Evolutionary conservation across 2,329 filamentous ascomycete genomes (phyloP).

Genomic region (Penicillium nordicum): DNA sequence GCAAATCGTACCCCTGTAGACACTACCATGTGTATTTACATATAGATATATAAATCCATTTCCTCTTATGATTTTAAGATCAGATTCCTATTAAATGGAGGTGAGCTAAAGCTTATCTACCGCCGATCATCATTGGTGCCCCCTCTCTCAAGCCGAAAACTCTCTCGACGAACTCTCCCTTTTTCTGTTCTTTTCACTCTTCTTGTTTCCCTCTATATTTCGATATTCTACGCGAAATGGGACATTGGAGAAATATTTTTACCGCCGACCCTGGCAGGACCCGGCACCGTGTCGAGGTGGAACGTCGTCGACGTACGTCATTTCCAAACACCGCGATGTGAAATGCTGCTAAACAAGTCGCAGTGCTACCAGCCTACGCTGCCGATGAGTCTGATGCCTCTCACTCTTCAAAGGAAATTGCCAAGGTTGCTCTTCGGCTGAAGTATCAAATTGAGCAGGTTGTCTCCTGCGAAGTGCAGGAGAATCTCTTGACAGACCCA

Average conservation of each 20-base stretch:
- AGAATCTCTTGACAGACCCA: slow-evolving; percentile 67
- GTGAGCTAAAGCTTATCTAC: slow-evolving; percentile 7
- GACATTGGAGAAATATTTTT: slow-evolving; percentile 38
- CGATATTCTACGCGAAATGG: slow-evolving; percentile 28
- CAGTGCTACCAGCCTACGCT: slow-evolving; percentile 44
- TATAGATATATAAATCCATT: not conserved
- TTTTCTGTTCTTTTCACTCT: not conserved
- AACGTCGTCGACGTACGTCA: slow-evolving; percentile 43
- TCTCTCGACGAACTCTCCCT: not conserved
- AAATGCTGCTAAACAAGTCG: slow-evolving; percentile 14
- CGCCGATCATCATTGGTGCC: slow-evolving; percentile 6
- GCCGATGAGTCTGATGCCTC: slow-evolving; percentile 54
- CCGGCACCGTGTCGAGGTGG: slow-evolving; percentile 34
- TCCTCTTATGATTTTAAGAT: not conserved
- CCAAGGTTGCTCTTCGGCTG: slow-evolving; percentile 81
- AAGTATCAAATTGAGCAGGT: slow-evolving; percentile 88
- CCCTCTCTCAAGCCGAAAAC: not conserved
- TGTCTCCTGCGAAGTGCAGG: slow-evolving; percentile 84
- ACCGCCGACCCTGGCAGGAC: slow-evolving; percentile 25
- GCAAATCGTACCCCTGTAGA: not conserved
- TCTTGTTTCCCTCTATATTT: not conserved
- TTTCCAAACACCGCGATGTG: slow-evolving; percentile 8
- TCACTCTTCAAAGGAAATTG: slow-evolving; percentile 75
- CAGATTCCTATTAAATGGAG: not conserved
- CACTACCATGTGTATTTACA: not conserved